A percentile compares a stretch with the other conserved stretches of the same genome.
phyloP scores from a whole-genome alignment of 2,329 filamentous ascomycete species.

The Diaporthe eres region DNA sequence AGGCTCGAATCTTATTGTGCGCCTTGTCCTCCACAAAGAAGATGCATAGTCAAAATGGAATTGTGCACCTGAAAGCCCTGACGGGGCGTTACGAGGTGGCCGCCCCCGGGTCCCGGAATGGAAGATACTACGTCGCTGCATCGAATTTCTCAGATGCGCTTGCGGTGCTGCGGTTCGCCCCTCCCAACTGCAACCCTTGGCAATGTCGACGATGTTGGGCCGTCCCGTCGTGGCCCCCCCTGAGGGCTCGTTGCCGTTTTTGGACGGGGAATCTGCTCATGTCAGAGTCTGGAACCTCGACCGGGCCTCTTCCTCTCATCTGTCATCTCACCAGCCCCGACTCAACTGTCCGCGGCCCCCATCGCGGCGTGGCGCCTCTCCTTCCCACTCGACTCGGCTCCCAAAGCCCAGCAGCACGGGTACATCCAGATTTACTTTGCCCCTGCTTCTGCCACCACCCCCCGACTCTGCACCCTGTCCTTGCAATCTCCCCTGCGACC shows the following conservation, averaged over 20 bases:
- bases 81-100: constrained; percentile 1
- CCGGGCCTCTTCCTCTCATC: constrained; percentile 16
- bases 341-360: constrained; percentile 33
- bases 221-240: constrained; percentile 11
- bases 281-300: constrained; percentile 34
- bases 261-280: constrained; percentile 21
- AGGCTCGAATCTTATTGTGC: constrained; percentile 26
- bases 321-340: constrained; percentile 7
- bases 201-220: constrained; percentile 22
- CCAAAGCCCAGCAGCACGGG: constrained; percentile 19
- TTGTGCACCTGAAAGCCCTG: constrained; percentile 15
- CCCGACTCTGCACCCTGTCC: constrained; percentile 30
- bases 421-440: constrained; percentile 21
- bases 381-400: constrained; percentile 7
- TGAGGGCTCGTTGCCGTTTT: neutral
- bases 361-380: constrained; percentile 28
- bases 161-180: constrained; percentile 25
- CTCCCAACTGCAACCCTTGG: constrained; percentile 19
- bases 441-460: constrained; percentile 19
- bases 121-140: neutral
- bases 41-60: neutral
- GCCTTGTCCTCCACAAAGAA: constrained; percentile 14
- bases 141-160: constrained; percentile 14
- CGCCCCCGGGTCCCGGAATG: constrained; percentile 16
- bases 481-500: constrained; percentile 29